Conservation (phyloP, 441 rosid genomes). For the Lepidium campestre region DNA sequence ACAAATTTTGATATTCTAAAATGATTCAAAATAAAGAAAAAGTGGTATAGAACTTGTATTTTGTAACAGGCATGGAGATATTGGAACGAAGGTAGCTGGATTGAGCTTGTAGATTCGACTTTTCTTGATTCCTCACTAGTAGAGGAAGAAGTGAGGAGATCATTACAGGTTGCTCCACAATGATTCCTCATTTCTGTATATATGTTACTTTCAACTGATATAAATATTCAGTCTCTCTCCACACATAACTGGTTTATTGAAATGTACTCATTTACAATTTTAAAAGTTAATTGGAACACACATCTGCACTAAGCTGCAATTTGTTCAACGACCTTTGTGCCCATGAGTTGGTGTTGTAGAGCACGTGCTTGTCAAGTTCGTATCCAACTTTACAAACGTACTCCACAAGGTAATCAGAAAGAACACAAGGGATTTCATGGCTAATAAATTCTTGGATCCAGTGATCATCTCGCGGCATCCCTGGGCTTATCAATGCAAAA, state of each 20-base stretch:
- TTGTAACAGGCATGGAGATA: too few species aligned
- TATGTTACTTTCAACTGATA: too few species aligned
- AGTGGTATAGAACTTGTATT: too few species aligned
- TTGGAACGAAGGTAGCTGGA: too few species aligned
- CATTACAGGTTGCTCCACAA: too few species aligned
- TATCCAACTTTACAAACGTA: conserved; percentile 91
- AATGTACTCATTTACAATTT: background rate
- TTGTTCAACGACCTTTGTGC: conserved; percentile 62
- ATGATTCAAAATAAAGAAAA: too few species aligned
- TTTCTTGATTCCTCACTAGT: too few species aligned
- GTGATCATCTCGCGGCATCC: conserved; percentile 55
- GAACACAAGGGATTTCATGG: conserved; percentile 85
- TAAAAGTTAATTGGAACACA: background rate
- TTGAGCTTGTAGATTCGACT: too few species aligned
- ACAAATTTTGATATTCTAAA: background rate
- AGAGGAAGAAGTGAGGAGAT: too few species aligned
- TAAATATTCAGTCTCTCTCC: too few species aligned
- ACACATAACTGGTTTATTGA: background rate
- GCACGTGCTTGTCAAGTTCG: conserved; percentile 74
- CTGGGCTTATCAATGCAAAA: conserved; percentile 77
- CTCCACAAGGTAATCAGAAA: conserved; percentile 88
- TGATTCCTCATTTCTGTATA: too few species aligned
- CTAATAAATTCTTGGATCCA: conserved; percentile 89
- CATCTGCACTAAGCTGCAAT: conserved; percentile 21
- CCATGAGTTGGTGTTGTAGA: conserved; percentile 68